These are phyloP conservation scores for Tetrapyrgos nigripes DNA, from an alignment of 1,284 basidiomycete genomes.

Conservation along the genomic window DNA sequence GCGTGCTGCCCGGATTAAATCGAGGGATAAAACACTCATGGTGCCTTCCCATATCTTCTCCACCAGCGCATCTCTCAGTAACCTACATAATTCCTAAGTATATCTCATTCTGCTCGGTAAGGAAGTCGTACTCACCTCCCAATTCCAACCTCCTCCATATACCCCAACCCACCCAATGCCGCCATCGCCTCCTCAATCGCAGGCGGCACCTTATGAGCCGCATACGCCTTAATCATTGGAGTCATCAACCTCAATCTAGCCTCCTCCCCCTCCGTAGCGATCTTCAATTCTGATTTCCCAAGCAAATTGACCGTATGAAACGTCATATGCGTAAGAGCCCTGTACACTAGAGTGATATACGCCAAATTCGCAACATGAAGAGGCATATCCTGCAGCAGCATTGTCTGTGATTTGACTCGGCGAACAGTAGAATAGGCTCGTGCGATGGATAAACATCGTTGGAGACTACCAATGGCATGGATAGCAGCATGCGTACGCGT, in stretches of 20 bases:
- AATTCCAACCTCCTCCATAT: constrained; percentile 81
- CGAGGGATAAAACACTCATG: constrained; percentile 68
- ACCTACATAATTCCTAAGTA: constrained; percentile 34
- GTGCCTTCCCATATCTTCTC: constrained; percentile 89
- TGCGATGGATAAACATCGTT: constrained; percentile 68
- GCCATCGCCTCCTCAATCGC: constrained; percentile 80
- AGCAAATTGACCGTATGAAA: constrained; percentile 66
- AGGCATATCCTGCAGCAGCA: constrained; percentile 57
- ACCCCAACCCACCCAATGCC: constrained; percentile 78
- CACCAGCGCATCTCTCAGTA: constrained; percentile 70
- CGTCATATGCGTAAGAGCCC: constrained; percentile 65
- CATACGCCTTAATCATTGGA: constrained; percentile 74
- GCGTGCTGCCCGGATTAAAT: constrained; percentile 62
- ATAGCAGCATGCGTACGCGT: constrained; percentile 75
- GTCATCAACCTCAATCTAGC: constrained; percentile 70
- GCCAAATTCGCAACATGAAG: constrained; percentile 70
- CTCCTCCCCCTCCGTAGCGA: constrained; percentile 53
- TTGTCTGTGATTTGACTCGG: constrained; percentile 52
- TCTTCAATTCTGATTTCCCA: constrained; percentile 65
- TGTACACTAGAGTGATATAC: constrained; percentile 62
- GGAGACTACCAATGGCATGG: constrained; percentile 59
- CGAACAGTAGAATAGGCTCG: constrained; percentile 66
- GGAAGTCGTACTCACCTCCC: constrained; percentile 31
- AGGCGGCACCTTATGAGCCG: constrained; percentile 64
- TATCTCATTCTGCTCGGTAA: too few species aligned